These are phyloP conservation scores for Dothideomycetidae sp. DNA, from an alignment of 2,329 filamentous ascomycete genomes.

Conservation along the genomic window DNA sequence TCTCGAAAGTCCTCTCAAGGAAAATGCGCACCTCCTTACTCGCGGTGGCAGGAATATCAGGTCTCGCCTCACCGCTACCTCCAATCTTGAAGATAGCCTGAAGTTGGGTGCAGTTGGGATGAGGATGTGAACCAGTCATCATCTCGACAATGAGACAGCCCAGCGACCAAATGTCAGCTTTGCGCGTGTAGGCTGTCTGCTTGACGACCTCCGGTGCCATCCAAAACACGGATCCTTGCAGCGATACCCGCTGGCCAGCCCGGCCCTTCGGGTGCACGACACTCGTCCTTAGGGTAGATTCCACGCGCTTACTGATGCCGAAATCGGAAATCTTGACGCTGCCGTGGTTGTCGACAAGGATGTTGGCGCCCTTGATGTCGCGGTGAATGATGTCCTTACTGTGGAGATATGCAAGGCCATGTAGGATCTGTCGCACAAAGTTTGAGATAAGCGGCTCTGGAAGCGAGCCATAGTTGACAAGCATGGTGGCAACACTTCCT, in stretches of 20 bases:
- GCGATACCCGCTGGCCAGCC: conserved; percentile 52
- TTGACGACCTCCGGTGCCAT: conserved; percentile 99
- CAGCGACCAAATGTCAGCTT: conserved; percentile 96
- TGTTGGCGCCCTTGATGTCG: conserved; percentile 98
- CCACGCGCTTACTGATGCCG: conserved; percentile 94
- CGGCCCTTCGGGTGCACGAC: conserved; percentile 20
- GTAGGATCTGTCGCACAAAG: conserved; percentile 91
- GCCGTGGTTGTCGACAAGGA: conserved; percentile 96
- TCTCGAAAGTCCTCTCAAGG: conserved; percentile 79
- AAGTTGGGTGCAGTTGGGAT: conserved; percentile 91
- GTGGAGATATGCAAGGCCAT: conserved; percentile 85
- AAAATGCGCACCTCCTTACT: conserved; percentile 75
- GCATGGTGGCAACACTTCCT: conserved; percentile 94
- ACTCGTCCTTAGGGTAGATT: conserved; percentile 54
- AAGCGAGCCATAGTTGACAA: conserved; percentile 93
- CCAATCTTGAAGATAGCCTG: conserved; percentile 97
- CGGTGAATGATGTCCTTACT: conserved; percentile 92
- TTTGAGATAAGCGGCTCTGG: conserved; percentile 87
- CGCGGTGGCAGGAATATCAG: conserved; percentile 74
- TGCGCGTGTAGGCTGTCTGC: conserved; percentile 93
- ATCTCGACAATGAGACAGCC: conserved; percentile 97
- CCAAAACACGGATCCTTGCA: conserved; percentile 98
- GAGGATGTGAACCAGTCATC: conserved; percentile 94
- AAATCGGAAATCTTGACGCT: conserved; percentile 99
- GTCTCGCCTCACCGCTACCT: conserved; percentile 42